Evolutionary conservation across 305 asterid species (phyloP), one percentile per base, ranked within the genome.

Genomic region (Withania somnifera): DNA sequence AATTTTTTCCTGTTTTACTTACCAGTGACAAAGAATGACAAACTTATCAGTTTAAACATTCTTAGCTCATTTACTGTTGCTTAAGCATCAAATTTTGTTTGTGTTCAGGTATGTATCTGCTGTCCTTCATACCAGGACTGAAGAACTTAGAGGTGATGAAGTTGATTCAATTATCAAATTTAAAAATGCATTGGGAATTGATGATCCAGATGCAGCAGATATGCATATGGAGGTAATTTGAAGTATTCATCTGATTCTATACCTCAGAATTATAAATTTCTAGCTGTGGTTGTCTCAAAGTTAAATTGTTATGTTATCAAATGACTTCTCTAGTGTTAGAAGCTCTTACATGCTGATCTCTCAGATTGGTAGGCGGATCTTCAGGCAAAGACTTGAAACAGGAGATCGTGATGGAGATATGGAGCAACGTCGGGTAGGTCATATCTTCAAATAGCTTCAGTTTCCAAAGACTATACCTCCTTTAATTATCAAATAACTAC

Each of bases 181-280:
- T 86, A 97, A 95, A 83, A 92, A 79, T 77, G 89, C 98, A 50
- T 84, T 97, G 91, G 98, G 98, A n/a, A 91, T 97, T 84, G 99
- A 97, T 86, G 99, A 97, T 58, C 99, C 97, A 5, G 98, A 97
- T 91, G 99, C 99, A 47, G 99, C 98, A 36, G 87, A 91, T 56
- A 92, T 95, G 97, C 99, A 97, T 87, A 93, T 97, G 97, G 99
- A 97, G 98, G 99, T 95, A 88, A 38, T 56, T 77, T 81, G 78
- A 28, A 45, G 82, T 77, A 28, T 78, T 28, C 40, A 75, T 75
- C 60, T 75, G 80, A 51, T 75, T 51, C 80, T 50, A 22, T 50
- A 26, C 30, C 34, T 66, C n/a, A 17, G 66, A 45, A 68, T 81
- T 20, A 52, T 34, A 79, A 24, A 67, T 20, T 81, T 71, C 57